phyloP scores from a whole-genome alignment of 2,329 filamentous ascomycete species.

The Alternaria triticimaculans region DNA sequence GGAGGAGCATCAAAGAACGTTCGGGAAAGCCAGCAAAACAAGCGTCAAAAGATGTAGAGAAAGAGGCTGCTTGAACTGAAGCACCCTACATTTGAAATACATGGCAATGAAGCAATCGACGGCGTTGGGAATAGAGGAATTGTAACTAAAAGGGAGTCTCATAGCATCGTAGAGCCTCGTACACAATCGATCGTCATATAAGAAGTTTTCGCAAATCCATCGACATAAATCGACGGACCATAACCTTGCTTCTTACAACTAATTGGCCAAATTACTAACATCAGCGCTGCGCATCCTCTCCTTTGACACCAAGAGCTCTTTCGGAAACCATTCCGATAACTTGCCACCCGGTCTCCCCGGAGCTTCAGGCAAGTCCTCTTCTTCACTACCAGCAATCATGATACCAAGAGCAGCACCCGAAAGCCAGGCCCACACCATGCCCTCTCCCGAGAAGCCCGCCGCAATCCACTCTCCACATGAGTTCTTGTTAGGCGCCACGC shows the following conservation, averaged over 20 bases:
- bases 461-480: constrained; percentile 44
- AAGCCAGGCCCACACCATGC: constrained; percentile 26
- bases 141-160: background rate
- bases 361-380: background rate
- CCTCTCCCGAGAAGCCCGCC: constrained; percentile 23
- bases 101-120: background rate
- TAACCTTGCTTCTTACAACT: background rate
- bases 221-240: background rate
- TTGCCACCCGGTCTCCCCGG: constrained; percentile 6
- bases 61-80: background rate
- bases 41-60: background rate
- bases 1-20: constrained; percentile 60
- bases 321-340: constrained; percentile 8
- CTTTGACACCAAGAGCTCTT: background rate
- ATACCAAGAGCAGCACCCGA: constrained; percentile 20
- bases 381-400: constrained; percentile 21
- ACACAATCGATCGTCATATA: background rate
- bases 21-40: background rate
- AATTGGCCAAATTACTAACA: background rate
- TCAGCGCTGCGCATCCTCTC: background rate
- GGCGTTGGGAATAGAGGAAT: background rate
- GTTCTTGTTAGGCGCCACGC: constrained; percentile 17
- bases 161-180: background rate
- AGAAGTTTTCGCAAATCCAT: background rate
- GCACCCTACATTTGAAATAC: background rate